Conservation (phyloP, 495 filamentous ascomycete genomes). For the Penicillium canescens region DNA sequence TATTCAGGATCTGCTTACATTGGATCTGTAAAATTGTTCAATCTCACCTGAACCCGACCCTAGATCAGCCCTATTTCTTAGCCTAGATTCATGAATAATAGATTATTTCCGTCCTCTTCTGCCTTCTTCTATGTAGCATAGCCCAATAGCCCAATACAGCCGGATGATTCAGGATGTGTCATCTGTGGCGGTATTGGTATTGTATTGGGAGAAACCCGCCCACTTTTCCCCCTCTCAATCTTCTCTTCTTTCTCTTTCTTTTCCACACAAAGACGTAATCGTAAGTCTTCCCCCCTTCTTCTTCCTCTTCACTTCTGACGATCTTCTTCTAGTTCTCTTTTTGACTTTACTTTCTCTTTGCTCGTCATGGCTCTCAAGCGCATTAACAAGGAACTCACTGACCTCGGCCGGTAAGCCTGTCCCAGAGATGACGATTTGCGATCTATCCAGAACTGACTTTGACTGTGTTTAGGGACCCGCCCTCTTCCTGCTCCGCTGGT, state of each 20-base stretch:
- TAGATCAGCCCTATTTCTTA: too few species aligned
- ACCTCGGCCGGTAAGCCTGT: constrained; percentile 87
- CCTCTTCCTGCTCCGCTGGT: constrained; percentile 97
- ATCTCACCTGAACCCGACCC: too few species aligned
- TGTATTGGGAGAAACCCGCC: constrained; percentile 19
- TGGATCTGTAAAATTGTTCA: too few species aligned
- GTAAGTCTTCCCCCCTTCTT: constrained; percentile 18
- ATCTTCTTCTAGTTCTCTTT: constrained; percentile 12
- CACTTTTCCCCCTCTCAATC: constrained; percentile 30
- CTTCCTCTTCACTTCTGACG: constrained; percentile 1
- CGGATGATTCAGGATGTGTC: constrained; percentile 10
- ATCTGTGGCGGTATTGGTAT: constrained; percentile 17
- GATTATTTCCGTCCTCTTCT: background rate
- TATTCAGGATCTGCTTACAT: background rate
- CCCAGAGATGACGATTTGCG: background rate
- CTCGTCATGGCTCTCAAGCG: constrained; percentile 93
- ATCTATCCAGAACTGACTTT: constrained; percentile 11
- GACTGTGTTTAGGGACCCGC: constrained; percentile 72
- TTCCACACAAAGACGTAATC: constrained; percentile 37
- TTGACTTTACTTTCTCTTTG: constrained; percentile 6
- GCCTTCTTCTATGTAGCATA: background rate
- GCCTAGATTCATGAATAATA: too few species aligned
- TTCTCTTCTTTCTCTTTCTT: constrained; percentile 28
- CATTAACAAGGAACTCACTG: constrained; percentile 99
- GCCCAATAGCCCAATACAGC: background rate